A percentile compares a stretch with the other conserved stretches of the same genome.
Conservation (phyloP, 2,329 filamentous ascomycete species). For the Myriosclerotinia curreyana region DNA sequence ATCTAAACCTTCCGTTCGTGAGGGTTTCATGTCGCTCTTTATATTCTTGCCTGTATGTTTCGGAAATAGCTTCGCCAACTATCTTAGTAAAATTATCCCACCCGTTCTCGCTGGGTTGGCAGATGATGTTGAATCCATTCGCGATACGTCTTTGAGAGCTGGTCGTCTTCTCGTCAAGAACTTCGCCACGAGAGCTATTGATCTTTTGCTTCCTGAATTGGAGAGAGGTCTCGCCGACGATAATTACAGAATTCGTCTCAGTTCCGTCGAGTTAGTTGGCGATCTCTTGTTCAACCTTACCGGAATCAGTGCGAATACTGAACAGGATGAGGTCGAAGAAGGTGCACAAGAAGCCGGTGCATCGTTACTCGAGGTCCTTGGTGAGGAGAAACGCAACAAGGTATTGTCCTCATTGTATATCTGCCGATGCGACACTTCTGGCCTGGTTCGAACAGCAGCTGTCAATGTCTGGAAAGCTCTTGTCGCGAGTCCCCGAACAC, state of each 20-base stretch:
- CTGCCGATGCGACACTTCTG: slow-evolving; percentile 94
- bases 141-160: slow-evolving; percentile 91
- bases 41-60: slow-evolving; percentile 99
- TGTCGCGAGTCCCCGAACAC: slow-evolving; percentile 83
- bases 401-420: slow-evolving; percentile 97
- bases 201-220: slow-evolving; percentile 87
- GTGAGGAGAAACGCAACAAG: slow-evolving; percentile 94
- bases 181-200: slow-evolving; percentile 91
- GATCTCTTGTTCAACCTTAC: slow-evolving; percentile 97
- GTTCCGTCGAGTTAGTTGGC: slow-evolving; percentile 94
- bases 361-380: slow-evolving; percentile 90
- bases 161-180: slow-evolving; percentile 96
- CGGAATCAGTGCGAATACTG: slow-evolving; percentile 79
- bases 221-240: slow-evolving; percentile 97
- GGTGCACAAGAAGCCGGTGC: slow-evolving; percentile 80
- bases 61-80: slow-evolving; percentile 96
- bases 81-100: slow-evolving; percentile 92
- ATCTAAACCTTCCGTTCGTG: slow-evolving; percentile 82
- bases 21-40: slow-evolving; percentile 99
- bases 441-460: slow-evolving; percentile 82
- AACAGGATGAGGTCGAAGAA: slow-evolving; percentile 77
- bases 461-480: slow-evolving; percentile 96
- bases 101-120: slow-evolving; percentile 91
- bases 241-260: slow-evolving; percentile 95
- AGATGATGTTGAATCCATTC: slow-evolving; percentile 93